Evolutionary conservation across 2,329 filamentous ascomycete species (phyloP).

Genomic region (Ophiostoma ips): DNA sequence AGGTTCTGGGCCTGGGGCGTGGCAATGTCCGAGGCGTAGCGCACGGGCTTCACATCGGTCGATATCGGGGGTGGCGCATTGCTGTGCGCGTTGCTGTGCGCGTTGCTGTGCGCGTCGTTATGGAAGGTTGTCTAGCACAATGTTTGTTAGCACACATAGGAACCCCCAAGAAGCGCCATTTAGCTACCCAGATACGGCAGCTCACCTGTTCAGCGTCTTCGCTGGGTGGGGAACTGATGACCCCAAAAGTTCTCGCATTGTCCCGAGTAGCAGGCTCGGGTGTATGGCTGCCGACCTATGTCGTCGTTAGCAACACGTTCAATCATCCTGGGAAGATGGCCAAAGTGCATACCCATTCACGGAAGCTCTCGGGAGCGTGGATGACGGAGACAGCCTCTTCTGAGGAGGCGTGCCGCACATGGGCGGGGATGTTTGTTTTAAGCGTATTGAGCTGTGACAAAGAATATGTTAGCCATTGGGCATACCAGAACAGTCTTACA

Average conservation of each 20-base stretch:
- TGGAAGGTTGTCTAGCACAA: neutral
- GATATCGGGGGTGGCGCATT: slow-evolving; percentile 51
- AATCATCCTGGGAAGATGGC: rapidly evolving
- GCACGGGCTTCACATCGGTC: slow-evolving; percentile 54
- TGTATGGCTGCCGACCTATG: slow-evolving; percentile 3
- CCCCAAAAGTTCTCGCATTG: slow-evolving; percentile 20
- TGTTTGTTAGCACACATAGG: neutral
- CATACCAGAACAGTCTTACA: neutral
- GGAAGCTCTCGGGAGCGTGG: slow-evolving; percentile 74
- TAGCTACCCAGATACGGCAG: neutral
- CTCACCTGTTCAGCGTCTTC: slow-evolving; percentile 25
- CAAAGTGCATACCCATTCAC: slow-evolving; percentile 49
- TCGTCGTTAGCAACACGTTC: neutral
- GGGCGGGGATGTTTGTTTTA: slow-evolving; percentile 42
- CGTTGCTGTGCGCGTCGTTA: too few species aligned
- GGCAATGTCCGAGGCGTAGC: slow-evolving; percentile 52
- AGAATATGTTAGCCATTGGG: neutral
- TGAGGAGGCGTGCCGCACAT: slow-evolving; percentile 43
- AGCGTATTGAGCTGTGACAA: slow-evolving; percentile 35
- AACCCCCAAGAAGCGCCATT: too few species aligned
- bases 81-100: too few species aligned
- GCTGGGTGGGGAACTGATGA: slow-evolving; percentile 22
- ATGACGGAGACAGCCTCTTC: slow-evolving; percentile 84
- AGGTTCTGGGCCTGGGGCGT: slow-evolving; percentile 77
- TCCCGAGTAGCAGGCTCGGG: slow-evolving; percentile 2